Evolutionary conservation across 805 yeast species (phyloP).

Genomic region (Starmerella ratchasimensis): DNA sequence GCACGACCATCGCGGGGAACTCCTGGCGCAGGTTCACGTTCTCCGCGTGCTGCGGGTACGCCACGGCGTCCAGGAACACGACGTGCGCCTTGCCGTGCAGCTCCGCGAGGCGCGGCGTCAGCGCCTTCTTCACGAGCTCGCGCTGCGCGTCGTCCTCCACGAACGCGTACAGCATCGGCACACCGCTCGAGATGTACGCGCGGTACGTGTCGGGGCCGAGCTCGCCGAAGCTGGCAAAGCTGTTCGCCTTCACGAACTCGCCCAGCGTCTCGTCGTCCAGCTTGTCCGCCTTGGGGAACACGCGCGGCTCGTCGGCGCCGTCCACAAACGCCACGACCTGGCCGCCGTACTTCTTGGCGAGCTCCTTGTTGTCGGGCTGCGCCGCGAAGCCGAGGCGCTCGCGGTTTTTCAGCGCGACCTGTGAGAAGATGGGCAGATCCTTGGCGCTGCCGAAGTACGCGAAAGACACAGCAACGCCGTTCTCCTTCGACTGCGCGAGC

Average conservation of each 20-base stretch:
- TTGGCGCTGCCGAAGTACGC: constrained; percentile 35
- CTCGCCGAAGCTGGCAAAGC: constrained; percentile 78
- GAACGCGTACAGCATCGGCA: constrained; percentile 83
- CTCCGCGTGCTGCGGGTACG: constrained; percentile 76
- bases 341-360: constrained; percentile 26
- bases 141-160: constrained; percentile 58
- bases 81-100: constrained; percentile 71
- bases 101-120: constrained; percentile 54
- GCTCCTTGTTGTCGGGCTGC: constrained; percentile 29
- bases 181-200: constrained; percentile 52
- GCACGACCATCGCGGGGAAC: constrained; percentile 85
- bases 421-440: constrained; percentile 44
- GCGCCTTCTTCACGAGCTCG: constrained; percentile 36
- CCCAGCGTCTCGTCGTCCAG: constrained; percentile 28
- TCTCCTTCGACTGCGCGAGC: constrained; percentile 23
- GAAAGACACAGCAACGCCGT: constrained; percentile 27
- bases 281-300: constrained; percentile 18
- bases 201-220: constrained; percentile 67
- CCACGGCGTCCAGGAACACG: constrained; percentile 73
- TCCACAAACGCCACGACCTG: constrained; percentile 36
- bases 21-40: constrained; percentile 63
- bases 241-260: constrained; percentile 44
- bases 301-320: constrained; percentile 21
- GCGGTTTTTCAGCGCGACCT: constrained; percentile 50
- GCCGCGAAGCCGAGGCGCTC: constrained; percentile 47